Percentiles rank a stretch among this genome's conserved stretches.
Evolutionary conservation across 805 yeast genomes (phyloP).

Genomic region (Yarrowia keelungensis): DNA sequence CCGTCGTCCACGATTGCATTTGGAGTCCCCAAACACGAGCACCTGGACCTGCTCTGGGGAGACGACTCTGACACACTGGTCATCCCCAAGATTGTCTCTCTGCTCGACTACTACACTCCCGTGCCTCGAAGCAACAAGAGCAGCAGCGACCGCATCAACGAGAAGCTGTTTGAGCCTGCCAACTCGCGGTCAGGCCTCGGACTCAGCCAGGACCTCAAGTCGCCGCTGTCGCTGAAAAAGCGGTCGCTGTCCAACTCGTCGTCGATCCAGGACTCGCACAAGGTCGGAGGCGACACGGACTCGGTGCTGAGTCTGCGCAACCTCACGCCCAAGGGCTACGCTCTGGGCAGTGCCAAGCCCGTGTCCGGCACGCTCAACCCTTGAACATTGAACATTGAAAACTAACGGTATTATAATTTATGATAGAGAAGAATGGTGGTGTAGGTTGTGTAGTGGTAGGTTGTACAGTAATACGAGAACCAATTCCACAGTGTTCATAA

Average conservation of each 20-base stretch:
- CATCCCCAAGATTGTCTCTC: constrained; percentile 44
- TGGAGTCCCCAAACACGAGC: constrained; percentile 78
- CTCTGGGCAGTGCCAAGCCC: constrained; percentile 26
- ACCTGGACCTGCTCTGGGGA: constrained; percentile 91
- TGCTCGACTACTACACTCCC: constrained; percentile 22
- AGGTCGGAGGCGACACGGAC: constrained; percentile 22
- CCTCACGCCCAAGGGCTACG: constrained; percentile 27
- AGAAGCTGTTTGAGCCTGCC: constrained; percentile 3
- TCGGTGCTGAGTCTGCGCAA: constrained; percentile 24
- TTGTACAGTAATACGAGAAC: no score
- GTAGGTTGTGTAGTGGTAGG: no score
- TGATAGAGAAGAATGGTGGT: no score
- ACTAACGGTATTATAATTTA: constrained; percentile 1
- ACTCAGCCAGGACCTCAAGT: constrained; percentile 3
- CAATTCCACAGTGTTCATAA: no score
- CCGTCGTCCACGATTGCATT: constrained; percentile 55
- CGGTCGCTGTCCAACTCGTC: constrained; percentile 28
- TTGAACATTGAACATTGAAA: background rate
- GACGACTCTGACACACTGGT: constrained; percentile 57
- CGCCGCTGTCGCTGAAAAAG: constrained; percentile 23
- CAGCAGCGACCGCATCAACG: constrained; percentile 13
- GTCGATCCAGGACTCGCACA: constrained; percentile 34
- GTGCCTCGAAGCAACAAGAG: constrained; percentile 16
- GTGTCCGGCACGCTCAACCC: constrained; percentile 7
- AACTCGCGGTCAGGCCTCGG: background rate